Evolutionary conservation across 805 yeast species (phyloP).

Genomic region (Pichia insulana): DNA sequence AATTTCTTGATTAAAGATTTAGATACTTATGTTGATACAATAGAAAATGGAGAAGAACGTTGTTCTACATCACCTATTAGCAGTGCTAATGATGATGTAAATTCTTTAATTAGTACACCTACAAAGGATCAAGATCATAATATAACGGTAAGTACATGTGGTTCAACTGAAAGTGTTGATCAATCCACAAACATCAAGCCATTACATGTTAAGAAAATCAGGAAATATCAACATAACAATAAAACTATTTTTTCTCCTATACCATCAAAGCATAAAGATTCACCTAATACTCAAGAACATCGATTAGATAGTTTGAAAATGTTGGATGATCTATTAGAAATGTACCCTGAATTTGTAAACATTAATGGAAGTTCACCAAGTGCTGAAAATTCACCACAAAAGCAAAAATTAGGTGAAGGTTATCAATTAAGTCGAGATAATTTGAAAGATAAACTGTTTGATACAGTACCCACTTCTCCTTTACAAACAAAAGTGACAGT

Average conservation of each 20-base stretch:
- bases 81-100: constrained; percentile 16
- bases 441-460: too few relatives aligned
- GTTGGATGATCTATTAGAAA: constrained; percentile 26
- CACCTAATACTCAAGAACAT: not conserved
- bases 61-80: constrained; percentile 2
- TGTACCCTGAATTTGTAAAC: constrained; percentile 9
- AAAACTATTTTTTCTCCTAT: too few relatives aligned
- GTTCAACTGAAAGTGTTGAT: constrained; percentile 6
- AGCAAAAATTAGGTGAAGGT: not conserved
- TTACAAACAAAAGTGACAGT: too few relatives aligned
- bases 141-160: constrained; percentile 3
- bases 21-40: constrained; percentile 22
- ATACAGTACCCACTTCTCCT: too few relatives aligned
- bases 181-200: not conserved
- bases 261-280: too few relatives aligned
- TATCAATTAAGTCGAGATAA: not conserved
- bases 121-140: constrained; percentile 1
- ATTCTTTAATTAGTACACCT: constrained; percentile 20
- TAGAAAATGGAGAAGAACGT: constrained; percentile 2
- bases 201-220: constrained; percentile 1
- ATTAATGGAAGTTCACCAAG: not conserved
- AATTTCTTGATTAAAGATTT: constrained; percentile 27
- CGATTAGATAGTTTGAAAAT: constrained; percentile 24
- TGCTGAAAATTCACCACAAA: not conserved
- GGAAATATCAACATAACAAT: not conserved